Conservation (phyloP, 257 asterid genomes). For the Primulina huaijiensis region DNA sequence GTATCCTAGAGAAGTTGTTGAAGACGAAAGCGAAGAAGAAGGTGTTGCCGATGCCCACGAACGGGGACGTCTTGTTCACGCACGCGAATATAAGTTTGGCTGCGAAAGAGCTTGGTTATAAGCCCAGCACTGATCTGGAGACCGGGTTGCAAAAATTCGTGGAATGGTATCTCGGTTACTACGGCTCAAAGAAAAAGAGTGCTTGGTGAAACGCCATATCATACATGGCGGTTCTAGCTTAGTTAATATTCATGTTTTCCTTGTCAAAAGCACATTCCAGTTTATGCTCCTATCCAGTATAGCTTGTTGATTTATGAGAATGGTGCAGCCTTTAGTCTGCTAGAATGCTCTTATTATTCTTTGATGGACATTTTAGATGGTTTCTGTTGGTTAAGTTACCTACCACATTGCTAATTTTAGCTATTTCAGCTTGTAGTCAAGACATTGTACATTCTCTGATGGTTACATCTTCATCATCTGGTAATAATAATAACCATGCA, state of each 20-base stretch:
- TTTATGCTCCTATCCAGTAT: conserved; percentile 4
- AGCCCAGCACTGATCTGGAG: conserved; percentile 59
- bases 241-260: conserved; percentile 4
- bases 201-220: conserved; percentile 37
- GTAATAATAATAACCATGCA: conserved; percentile 5
- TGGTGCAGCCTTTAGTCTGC: conserved; percentile 17
- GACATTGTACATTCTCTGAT: conserved; percentile 29
- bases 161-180: conserved; percentile 63
- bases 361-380: conserved; percentile 25
- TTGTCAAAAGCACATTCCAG: conserved; percentile 17
- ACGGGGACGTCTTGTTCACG: conserved; percentile 68
- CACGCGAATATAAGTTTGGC: conserved; percentile 76
- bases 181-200: conserved; percentile 61
- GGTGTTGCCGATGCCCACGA: conserved; percentile 56
- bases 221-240: neutral
- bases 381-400: conserved; percentile 23
- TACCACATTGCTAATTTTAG: conserved; percentile 30
- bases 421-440: conserved; percentile 23
- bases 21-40: conserved; percentile 59
- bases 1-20: conserved; percentile 66
- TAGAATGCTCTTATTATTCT: conserved; percentile 21
- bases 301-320: conserved; percentile 8
- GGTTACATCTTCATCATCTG: conserved; percentile 14
- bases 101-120: conserved; percentile 59
- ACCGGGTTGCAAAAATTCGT: conserved; percentile 66